Percentiles rank a stretch among this genome's conserved stretches.
These are phyloP conservation scores for Adenanthera pavonina DNA, from an alignment of 306 rosid species.

Conservation along the genomic window DNA sequence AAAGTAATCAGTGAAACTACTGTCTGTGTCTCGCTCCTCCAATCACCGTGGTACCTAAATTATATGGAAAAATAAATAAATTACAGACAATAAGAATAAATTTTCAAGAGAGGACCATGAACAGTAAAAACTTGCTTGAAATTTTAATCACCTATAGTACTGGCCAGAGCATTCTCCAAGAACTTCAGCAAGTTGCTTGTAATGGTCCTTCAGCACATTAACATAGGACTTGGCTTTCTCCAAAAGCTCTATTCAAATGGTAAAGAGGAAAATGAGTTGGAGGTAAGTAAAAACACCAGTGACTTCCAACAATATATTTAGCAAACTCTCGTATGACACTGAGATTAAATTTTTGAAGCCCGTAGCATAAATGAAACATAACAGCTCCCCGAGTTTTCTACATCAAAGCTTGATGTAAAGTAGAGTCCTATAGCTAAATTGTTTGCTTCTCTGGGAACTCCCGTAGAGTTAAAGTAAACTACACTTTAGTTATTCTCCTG, in stretches of 20 bases:
- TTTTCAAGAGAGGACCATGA: neutral
- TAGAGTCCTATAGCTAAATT: neutral
- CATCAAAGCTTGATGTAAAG: neutral
- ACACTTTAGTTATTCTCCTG: neutral
- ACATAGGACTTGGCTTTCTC: conserved; percentile 77
- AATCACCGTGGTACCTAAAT: conserved; percentile 86
- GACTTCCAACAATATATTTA: neutral
- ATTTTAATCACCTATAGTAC: conserved; percentile 64
- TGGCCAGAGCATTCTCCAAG: conserved; percentile 65
- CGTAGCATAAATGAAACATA: conserved; percentile 14
- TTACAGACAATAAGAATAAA: conserved; percentile 28
- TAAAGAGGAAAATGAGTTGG: neutral
- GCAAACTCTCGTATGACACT: neutral
- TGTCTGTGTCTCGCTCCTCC: conserved; percentile 90
- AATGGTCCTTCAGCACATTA: conserved; percentile 70
- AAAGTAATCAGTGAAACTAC: conserved; percentile 86
- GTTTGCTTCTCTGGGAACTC: neutral
- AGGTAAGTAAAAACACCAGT: neutral
- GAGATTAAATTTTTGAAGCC: neutral
- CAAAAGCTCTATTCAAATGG: conserved; percentile 60
- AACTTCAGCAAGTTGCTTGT: conserved; percentile 73
- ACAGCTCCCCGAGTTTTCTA: neutral
- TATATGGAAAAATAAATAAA: neutral
- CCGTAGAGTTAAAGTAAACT: conserved; percentile 6
- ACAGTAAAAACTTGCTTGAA: neutral